These are phyloP conservation scores for Fraxinus baroniana DNA, from an alignment of 305 asterid genomes.

Conservation along the genomic window DNA sequence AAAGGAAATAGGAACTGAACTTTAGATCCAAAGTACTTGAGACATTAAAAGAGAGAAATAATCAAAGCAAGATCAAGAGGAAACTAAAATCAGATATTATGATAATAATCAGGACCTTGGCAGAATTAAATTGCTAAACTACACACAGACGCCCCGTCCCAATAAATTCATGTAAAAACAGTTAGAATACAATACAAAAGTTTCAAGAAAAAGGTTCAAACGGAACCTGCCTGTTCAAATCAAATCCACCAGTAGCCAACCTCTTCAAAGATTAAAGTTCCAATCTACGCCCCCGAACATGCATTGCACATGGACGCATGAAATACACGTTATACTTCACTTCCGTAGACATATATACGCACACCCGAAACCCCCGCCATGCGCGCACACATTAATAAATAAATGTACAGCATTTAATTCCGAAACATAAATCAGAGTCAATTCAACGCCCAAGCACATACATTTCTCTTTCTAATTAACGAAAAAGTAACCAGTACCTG, in stretches of 20 bases:
- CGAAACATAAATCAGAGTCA: neutral
- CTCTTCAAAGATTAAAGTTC: neutral
- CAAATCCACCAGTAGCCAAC: neutral
- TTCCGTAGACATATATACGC: neutral
- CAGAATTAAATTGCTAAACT: constrained; percentile 16
- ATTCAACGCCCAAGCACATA: neutral
- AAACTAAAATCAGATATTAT: neutral
- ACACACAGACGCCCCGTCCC: neutral
- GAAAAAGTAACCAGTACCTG: neutral
- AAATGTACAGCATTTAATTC: neutral
- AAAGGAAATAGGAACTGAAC: neutral
- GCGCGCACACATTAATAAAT: neutral
- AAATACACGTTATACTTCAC: neutral
- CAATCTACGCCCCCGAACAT: neutral
- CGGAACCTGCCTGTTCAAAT: neutral
- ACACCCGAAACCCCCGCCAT: neutral
- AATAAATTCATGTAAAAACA: neutral
- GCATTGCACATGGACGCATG: neutral
- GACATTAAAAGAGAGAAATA: neutral
- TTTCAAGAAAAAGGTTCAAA: neutral
- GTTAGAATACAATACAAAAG: neutral
- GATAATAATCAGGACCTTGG: neutral
- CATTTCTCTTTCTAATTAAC: neutral
- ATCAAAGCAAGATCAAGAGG: neutral
- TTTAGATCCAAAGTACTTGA: neutral